Evolutionary conservation across 2,329 filamentous ascomycete species (phyloP), one percentile per base, ranked within the genome.

Genomic region (Diaporthe citriasiana): DNA sequence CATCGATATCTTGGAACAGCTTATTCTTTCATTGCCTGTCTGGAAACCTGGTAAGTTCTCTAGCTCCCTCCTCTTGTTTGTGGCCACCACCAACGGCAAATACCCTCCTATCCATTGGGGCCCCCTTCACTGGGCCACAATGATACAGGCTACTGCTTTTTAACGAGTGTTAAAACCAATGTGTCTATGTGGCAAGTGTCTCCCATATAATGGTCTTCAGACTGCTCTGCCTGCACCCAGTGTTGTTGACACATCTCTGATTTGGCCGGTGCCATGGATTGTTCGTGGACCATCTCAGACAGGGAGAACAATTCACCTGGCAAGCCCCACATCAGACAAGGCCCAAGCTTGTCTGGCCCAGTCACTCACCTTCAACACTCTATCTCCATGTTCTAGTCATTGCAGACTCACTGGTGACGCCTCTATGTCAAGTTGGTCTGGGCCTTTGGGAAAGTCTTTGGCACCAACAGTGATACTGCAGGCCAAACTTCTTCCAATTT

Each of bases 291-390:
- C 47, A 51, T 38, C 35, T 33, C n/a, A n/a, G 56, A n/a, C 27
- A n/a, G 35, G 78, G 79, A 74, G 72, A 78, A 38, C 69, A 71
- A 53, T 25, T 30, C 55, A 60, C 33, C 55, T 50, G 7, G 4
- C 55, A 40, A 60, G 53, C 33, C 25, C 47, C 30, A 38, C 35
- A 10, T 53, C n/a, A 30, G 55, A 22, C 47, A 9, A 59, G 42
- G 51, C 27, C 42, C 38, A 27, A 71, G 55, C 63, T 68, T 40
- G 69, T 30, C 27, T 60, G 55, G 69, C 15, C 27, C 30, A 71
- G 40, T 22, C 47, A 59, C 45, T 60, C 22, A 30, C n/a, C 42
- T 45, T 10, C 6, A 12, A 6, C 22, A 38, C 33, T 22, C 5
- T 27, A 27, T 59, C 13, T 51, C 40, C 19, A 30, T 35, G 38